Conservation (phyloP, 306 rosid genomes). For the Parietaria judaica region DNA sequence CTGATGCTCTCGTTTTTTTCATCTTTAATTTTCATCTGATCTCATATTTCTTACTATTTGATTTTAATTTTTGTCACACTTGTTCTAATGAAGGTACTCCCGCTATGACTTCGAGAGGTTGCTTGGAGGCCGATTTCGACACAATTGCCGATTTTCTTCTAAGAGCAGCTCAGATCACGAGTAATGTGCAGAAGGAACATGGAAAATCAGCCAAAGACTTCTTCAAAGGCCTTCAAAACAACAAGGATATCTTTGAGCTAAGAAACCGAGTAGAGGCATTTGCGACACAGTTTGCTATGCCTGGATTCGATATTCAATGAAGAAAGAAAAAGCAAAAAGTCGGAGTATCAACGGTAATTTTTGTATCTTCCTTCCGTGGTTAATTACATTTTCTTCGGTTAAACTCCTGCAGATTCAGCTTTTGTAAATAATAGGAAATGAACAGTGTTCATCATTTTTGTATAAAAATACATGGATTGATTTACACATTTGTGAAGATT, state of each 20-base stretch:
- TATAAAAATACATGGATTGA: slow-evolving; percentile 22
- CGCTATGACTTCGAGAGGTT: slow-evolving; percentile 90
- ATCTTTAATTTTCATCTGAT: not conserved
- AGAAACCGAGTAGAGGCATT: slow-evolving; percentile 57
- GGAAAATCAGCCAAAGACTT: slow-evolving; percentile 54
- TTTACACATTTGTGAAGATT: slow-evolving; percentile 1
- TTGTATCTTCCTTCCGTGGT: slow-evolving; percentile 12
- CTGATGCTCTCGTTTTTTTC: not conserved
- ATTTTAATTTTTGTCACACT: not conserved
- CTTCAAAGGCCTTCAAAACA: slow-evolving; percentile 46
- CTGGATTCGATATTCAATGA: slow-evolving; percentile 51
- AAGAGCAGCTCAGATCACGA: slow-evolving; percentile 64
- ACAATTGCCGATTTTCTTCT: slow-evolving; percentile 64
- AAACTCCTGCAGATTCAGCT: slow-evolving; percentile 3
- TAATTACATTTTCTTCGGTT: slow-evolving; percentile 12
- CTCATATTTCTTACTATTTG: not conserved
- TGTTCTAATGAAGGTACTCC: slow-evolving; percentile 55
- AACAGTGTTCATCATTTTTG: slow-evolving; percentile 11
- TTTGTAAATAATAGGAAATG: slow-evolving; percentile 24
- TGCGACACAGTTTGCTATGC: slow-evolving; percentile 71
- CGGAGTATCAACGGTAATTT: slow-evolving; percentile 7
- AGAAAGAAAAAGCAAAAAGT: not conserved
- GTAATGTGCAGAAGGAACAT: slow-evolving; percentile 45
- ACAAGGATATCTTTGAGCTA: slow-evolving; percentile 54
- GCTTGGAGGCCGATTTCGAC: slow-evolving; percentile 74